phyloP scores from a whole-genome alignment of 257 asterid species.

The Penstemon eatonii region DNA sequence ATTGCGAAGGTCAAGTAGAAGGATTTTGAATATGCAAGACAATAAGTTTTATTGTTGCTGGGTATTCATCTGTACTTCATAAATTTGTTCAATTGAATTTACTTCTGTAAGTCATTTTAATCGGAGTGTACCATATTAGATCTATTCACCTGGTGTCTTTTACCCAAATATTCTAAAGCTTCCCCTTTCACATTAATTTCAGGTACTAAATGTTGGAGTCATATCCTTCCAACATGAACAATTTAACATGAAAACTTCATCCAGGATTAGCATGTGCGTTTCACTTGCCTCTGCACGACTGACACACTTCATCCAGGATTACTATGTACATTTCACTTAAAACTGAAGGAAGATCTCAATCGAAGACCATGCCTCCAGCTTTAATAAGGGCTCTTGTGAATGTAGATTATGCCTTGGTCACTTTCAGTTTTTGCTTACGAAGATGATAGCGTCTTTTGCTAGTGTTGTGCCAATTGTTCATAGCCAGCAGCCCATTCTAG shows the following conservation, averaged over 20 bases:
- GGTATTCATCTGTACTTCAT: constrained; percentile 1
- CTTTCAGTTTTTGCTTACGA: too few relatives aligned
- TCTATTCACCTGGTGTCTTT: neutral
- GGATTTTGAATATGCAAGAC: constrained; percentile 23
- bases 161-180: neutral
- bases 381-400: too few relatives aligned
- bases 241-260: neutral
- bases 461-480: too few relatives aligned
- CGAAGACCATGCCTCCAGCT: too few relatives aligned
- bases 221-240: neutral
- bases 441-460: too few relatives aligned
- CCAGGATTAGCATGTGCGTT: neutral
- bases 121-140: neutral
- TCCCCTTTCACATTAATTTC: neutral
- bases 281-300: neutral
- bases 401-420: too few relatives aligned
- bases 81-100: neutral
- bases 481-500: neutral
- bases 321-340: neutral
- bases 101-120: constrained; percentile 14
- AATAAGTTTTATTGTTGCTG: neutral
- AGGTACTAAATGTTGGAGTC: neutral
- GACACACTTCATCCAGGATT: neutral
- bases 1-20: constrained; percentile 17
- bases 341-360: too few relatives aligned